Base-by-base conservation (phyloP, 2,329 filamentous ascomycete species). In the Pseudogymnoascus sp. region DNA sequence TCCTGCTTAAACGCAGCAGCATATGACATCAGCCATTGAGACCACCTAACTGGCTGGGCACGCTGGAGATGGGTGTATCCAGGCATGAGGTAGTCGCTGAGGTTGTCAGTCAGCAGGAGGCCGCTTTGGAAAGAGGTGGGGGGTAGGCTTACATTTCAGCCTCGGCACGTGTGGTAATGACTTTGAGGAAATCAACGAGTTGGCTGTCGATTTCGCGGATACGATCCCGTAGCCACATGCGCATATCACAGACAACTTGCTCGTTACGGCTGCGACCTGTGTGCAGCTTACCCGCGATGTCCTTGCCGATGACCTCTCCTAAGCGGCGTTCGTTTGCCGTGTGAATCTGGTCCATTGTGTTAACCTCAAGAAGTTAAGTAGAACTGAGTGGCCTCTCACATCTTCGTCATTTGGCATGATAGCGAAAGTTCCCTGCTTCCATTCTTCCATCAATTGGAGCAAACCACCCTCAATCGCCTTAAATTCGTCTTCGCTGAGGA, bases 161-260 rank as follows among this genome's bases (percentile, higher is more conserved):
- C 79, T 91, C 88, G 1, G 91, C 89, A 29, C 90, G 83, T 55
- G 79, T 77, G 36, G 85, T 81, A 12, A 87, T 84, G 58, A 92
- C 88, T 69, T 84, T 79, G 41, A 96, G 78, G 67, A 96, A 83
- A 61, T 84, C 81, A 44, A 84, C 79, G 4, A 96, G 80, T 21
- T 21, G 21, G 21, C 21, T 21, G 21, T 21, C 21, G 21, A 21
- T 21, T 21, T 21, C 21, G 21, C 21, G 21, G 21, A 21, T 21
- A 21, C 21, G 21, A 21, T 21, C 21, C 21, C 21, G 21, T 21
- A 21, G 21, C 21, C 21, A 97, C 74, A 96, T 79, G 65, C 91
- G 87, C 89, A 96, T 93, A 71, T 96, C 91, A 21, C 88, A 92
- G 58, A 87, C 91, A 62, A 96, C 86, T 77, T 96, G 92, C 76